phyloP scores from a whole-genome alignment of 2,329 filamentous ascomycete species.

The Dactylella cylindrospora region DNA sequence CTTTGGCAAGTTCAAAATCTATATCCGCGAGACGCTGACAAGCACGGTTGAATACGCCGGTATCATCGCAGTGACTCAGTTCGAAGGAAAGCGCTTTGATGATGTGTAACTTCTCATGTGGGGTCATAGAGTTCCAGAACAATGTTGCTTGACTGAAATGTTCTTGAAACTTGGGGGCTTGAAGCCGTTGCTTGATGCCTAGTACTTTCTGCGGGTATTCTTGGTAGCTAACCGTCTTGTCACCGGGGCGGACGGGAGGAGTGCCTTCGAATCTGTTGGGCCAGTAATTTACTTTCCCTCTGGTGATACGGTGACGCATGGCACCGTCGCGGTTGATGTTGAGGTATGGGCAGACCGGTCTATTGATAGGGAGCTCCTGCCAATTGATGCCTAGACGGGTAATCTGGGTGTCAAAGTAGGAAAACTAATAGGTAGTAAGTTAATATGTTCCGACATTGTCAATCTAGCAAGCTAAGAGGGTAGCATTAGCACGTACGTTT shows the following conservation, averaged over 20 bases:
- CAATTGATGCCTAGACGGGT: slow-evolving; percentile 72
- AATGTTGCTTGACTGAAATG: slow-evolving; percentile 76
- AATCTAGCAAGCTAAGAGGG: no score
- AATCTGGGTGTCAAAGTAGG: slow-evolving; percentile 68
- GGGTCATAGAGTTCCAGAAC: slow-evolving; percentile 76
- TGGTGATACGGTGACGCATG: slow-evolving; percentile 71
- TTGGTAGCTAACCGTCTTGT: slow-evolving; percentile 64
- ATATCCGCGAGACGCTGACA: slow-evolving; percentile 68
- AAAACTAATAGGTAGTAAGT: slow-evolving; percentile 52
- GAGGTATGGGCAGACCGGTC: slow-evolving; percentile 72
- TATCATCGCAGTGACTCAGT: slow-evolving; percentile 79
- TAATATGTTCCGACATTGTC: no score
- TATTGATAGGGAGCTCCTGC: slow-evolving; percentile 75
- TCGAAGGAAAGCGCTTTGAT: slow-evolving; percentile 66
- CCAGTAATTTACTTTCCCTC: slow-evolving; percentile 76
- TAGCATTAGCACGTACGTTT: slow-evolving; percentile 61
- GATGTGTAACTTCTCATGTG: slow-evolving; percentile 67
- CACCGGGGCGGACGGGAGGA: slow-evolving; percentile 60
- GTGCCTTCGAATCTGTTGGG: slow-evolving; percentile 68
- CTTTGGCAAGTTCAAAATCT: slow-evolving; percentile 67
- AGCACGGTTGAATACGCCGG: slow-evolving; percentile 71
- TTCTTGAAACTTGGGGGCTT: slow-evolving; percentile 74
- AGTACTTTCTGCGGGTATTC: slow-evolving; percentile 67
- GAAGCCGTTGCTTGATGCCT: slow-evolving; percentile 70
- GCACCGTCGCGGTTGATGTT: slow-evolving; percentile 75